Evolutionary conservation across 345 rosid genomes (phyloP).

Genomic region (Melaleuca quinquenervia): DNA sequence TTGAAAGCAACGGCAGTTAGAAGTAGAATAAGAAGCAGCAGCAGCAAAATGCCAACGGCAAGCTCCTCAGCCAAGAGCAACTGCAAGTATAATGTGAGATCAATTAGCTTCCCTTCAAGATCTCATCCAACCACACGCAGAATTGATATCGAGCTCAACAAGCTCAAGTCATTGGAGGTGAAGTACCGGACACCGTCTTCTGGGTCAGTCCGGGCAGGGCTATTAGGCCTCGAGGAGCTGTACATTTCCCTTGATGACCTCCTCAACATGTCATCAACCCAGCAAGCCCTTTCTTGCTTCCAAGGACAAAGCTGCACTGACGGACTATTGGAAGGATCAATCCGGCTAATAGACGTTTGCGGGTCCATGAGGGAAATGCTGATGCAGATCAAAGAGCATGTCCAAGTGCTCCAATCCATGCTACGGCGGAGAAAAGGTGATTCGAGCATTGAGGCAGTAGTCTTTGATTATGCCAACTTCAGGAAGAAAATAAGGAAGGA

Average conservation of each 20-base stretch:
- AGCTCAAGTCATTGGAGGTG: conserved; percentile 21
- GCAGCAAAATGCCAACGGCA: not conserved
- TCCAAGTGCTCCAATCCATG: conserved; percentile 44
- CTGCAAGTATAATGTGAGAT: conserved; percentile 10
- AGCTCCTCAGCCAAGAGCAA: not conserved
- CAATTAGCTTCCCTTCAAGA: conserved; percentile 62
- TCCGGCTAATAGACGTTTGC: conserved; percentile 52
- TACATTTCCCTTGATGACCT: conserved; percentile 32
- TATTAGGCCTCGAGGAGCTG: conserved; percentile 38
- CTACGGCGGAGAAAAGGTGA: conserved; percentile 45
- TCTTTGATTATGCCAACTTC: conserved; percentile 14
- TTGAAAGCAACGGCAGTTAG: not conserved
- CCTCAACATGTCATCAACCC: conserved; percentile 43
- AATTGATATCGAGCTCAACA: conserved; percentile 37
- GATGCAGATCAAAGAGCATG: conserved; percentile 34
- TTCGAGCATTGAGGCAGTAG: conserved; percentile 13
- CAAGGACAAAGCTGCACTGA: conserved; percentile 19
- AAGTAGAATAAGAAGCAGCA: not conserved
- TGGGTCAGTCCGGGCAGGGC: conserved; percentile 19
- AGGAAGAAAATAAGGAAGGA: conserved; percentile 48
- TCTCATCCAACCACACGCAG: conserved; percentile 44
- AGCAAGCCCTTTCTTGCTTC: conserved; percentile 21
- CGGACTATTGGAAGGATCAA: conserved; percentile 47
- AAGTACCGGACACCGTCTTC: conserved; percentile 4
- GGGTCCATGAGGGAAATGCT: conserved; percentile 39